These are phyloP conservation scores for Nepenthes alata DNA, from an alignment of 179 eudicot species.

Conservation along the genomic window DNA sequence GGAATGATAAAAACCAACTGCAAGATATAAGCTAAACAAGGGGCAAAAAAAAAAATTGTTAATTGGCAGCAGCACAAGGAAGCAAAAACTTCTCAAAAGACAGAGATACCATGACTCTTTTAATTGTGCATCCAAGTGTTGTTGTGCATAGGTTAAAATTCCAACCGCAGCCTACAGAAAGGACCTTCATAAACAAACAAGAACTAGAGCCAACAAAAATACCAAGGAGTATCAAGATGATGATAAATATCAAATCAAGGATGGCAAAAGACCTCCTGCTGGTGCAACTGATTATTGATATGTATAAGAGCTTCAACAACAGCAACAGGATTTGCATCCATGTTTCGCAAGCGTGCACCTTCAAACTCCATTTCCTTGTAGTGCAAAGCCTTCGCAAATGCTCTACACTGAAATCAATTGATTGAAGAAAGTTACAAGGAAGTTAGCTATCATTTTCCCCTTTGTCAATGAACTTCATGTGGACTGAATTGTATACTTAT, in stretches of 20 bases:
- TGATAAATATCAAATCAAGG: neutral
- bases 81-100: neutral
- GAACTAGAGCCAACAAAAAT: neutral
- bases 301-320: slow-evolving; percentile 96
- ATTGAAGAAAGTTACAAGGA: slow-evolving; percentile 8
- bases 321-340: slow-evolving; percentile 91
- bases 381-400: slow-evolving; percentile 98
- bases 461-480: neutral
- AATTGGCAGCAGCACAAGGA: slow-evolving; percentile 2
- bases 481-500: neutral
- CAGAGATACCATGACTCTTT: slow-evolving; percentile 82
- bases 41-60: neutral
- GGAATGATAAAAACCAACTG: slow-evolving; percentile 1
- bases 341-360: slow-evolving; percentile 79
- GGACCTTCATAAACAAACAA: slow-evolving; percentile 11
- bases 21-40: neutral
- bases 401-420: slow-evolving; percentile 68
- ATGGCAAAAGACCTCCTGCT: slow-evolving; percentile 65
- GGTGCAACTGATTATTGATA: slow-evolving; percentile 94
- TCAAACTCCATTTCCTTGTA: slow-evolving; percentile 99
- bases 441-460: neutral
- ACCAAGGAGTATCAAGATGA: neutral
- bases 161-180: slow-evolving; percentile 87
- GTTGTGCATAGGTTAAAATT: slow-evolving; percentile 91
- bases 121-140: slow-evolving; percentile 73